Conservation (phyloP, 148 eudicot genomes). For the Chenopodium quinoa region DNA sequence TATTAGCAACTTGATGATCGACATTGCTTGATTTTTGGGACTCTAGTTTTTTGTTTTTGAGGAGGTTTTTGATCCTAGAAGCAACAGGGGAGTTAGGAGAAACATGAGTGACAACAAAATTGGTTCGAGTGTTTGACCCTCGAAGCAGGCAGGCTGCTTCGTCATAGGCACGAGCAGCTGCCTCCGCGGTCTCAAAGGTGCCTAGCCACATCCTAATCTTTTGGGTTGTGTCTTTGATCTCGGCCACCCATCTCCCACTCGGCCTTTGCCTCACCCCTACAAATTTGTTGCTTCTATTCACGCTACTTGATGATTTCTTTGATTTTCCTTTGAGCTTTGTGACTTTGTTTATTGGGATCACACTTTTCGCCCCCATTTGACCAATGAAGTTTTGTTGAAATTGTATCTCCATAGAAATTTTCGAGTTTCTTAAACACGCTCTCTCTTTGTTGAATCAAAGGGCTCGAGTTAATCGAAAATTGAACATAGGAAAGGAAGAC, state of each 20-base stretch:
- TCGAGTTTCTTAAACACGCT: not conserved
- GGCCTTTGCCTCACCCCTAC: conserved; percentile 75
- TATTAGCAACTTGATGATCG: not conserved
- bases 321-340: conserved; percentile 38
- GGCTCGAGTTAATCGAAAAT: not conserved
- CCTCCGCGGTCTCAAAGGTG: conserved; percentile 65
- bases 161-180: conserved; percentile 69
- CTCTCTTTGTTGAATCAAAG: not conserved
- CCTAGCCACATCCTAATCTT: conserved; percentile 78
- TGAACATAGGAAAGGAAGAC: not conserved
- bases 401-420: conserved; percentile 28
- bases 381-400: conserved; percentile 37
- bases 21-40: conserved; percentile 20
- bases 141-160: conserved; percentile 73
- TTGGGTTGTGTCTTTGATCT: conserved; percentile 69
- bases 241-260: conserved; percentile 72
- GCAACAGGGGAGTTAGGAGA: conserved; percentile 58
- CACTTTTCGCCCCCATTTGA: conserved; percentile 22
- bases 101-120: conserved; percentile 45
- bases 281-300: conserved; percentile 37
- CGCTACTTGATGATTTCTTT: conserved; percentile 29
- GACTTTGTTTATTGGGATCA: conserved; percentile 22
- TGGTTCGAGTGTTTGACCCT: conserved; percentile 61
- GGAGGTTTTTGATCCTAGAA: conserved; percentile 56
- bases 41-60: conserved; percentile 46